Percentiles rank a stretch among this genome's conserved stretches.
phyloP scores from a whole-genome alignment of 495 filamentous ascomycete species.

The Penicillium pulvis region DNA sequence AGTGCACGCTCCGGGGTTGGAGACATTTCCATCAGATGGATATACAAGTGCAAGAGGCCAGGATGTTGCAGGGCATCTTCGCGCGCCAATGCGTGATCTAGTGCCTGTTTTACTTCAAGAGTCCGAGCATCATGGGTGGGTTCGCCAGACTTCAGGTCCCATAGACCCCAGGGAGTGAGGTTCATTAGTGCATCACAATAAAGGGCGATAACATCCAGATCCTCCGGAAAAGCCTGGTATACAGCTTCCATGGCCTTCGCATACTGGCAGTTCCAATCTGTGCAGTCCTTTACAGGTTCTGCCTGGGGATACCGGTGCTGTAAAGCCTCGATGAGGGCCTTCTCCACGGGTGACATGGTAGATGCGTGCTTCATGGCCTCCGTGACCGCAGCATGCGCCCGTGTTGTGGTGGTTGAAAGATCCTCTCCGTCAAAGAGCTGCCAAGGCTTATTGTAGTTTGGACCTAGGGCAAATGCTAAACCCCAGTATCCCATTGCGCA shows the following conservation, averaged over 20 bases:
- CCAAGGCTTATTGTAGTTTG: slow-evolving; percentile 79
- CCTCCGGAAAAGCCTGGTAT: slow-evolving; percentile 53
- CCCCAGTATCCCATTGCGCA: slow-evolving; percentile 72
- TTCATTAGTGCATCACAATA: slow-evolving; percentile 72
- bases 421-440: slow-evolving; percentile 63
- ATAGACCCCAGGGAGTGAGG: slow-evolving; percentile 66
- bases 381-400: slow-evolving; percentile 45
- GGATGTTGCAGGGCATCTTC: slow-evolving; percentile 53
- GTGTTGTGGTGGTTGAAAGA: slow-evolving; percentile 42
- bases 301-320: slow-evolving; percentile 55
- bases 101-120: slow-evolving; percentile 54
- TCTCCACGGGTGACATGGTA: slow-evolving; percentile 45
- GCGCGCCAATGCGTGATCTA: slow-evolving; percentile 53
- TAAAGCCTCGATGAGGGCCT: slow-evolving; percentile 59
- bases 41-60: slow-evolving; percentile 68
- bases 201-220: slow-evolving; percentile 62
- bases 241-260: slow-evolving; percentile 62
- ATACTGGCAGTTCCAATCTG: slow-evolving; percentile 57
- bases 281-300: slow-evolving; percentile 41
- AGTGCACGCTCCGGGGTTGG: slow-evolving; percentile 59
- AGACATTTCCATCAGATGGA: slow-evolving; percentile 78
- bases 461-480: slow-evolving; percentile 62
- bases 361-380: slow-evolving; percentile 41
- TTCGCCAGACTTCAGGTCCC: slow-evolving; percentile 60
- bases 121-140: slow-evolving; percentile 56